These are phyloP conservation scores for Botrytis fabae DNA, from an alignment of 2,329 filamentous ascomycete genomes.

Conservation along the genomic window DNA sequence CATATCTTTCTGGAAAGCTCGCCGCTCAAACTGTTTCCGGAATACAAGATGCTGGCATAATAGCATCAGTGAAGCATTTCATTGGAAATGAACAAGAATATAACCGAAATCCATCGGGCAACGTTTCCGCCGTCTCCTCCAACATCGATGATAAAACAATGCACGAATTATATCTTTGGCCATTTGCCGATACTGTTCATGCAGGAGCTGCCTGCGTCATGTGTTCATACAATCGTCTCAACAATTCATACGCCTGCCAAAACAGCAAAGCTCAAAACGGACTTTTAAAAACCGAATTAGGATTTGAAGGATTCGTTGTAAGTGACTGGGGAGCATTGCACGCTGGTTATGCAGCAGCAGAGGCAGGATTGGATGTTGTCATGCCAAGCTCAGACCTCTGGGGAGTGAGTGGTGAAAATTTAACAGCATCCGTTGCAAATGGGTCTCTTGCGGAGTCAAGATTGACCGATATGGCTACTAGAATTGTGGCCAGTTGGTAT, in stretches of 20 bases:
- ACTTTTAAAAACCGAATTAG: slow-evolving; percentile 79
- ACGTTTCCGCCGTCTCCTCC: slow-evolving; percentile 52
- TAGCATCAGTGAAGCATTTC: slow-evolving; percentile 47
- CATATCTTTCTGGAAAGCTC: slow-evolving; percentile 62
- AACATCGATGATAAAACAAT: slow-evolving; percentile 76
- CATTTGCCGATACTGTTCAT: slow-evolving; percentile 76
- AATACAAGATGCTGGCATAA: slow-evolving; percentile 34
- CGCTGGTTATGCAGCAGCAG: slow-evolving; percentile 71
- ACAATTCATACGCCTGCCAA: slow-evolving; percentile 56
- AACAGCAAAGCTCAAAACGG: slow-evolving; percentile 80
- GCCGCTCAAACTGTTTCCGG: slow-evolving; percentile 33
- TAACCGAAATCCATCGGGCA: slow-evolving; percentile 47
- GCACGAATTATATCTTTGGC: slow-evolving; percentile 81
- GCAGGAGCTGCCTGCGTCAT: slow-evolving; percentile 77
- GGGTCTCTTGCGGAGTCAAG: slow-evolving; percentile 45
- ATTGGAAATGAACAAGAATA: slow-evolving; percentile 74
- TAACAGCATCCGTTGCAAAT: slow-evolving; percentile 57
- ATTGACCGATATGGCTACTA: slow-evolving; percentile 65
- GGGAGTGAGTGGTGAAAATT: slow-evolving; percentile 39
- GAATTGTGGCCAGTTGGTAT: slow-evolving; percentile 59
- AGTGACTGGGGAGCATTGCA: slow-evolving; percentile 85
- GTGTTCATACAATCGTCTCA: slow-evolving; percentile 76
- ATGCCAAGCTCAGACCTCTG: slow-evolving; percentile 32
- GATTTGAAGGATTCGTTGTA: slow-evolving; percentile 80
- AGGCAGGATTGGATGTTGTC: slow-evolving; percentile 76